Percentiles rank a stretch among this genome's conserved stretches.
Conservation (phyloP, 768 basidiomycete genomes). For the Floccularia luteovirens region DNA sequence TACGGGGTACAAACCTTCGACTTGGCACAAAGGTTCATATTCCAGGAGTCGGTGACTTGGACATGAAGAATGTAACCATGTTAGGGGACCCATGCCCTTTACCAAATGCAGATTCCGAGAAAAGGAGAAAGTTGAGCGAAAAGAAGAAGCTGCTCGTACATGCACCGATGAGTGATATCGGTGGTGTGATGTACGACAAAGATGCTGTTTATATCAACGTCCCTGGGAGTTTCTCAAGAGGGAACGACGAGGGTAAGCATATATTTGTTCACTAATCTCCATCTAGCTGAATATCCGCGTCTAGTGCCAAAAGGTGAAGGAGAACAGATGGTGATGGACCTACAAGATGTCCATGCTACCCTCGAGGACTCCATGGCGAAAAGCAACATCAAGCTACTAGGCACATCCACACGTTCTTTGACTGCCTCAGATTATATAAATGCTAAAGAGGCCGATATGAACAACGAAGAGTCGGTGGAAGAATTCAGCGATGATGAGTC, state of each 20-base stretch:
- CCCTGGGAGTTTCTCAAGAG: conserved; percentile 85
- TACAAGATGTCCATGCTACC: conserved; percentile 80
- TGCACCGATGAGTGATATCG: conserved; percentile 98
- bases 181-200: conserved; percentile 95
- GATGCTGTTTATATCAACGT: conserved; percentile 98
- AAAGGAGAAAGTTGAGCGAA: conserved; percentile 86
- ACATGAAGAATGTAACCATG: conserved; percentile 61
- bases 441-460: conserved; percentile 25
- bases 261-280: neutral
- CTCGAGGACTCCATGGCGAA: conserved; percentile 78
- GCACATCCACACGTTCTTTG: conserved; percentile 69
- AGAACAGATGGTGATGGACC: conserved; percentile 94
- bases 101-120: conserved; percentile 87
- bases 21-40: conserved; percentile 80
- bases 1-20: conserved; percentile 83
- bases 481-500: conserved; percentile 20
- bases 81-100: conserved; percentile 95
- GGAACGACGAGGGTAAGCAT: conserved; percentile 53
- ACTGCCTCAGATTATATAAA: conserved; percentile 32
- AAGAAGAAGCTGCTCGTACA: conserved; percentile 89
- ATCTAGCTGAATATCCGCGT: neutral
- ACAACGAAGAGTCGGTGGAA: conserved; percentile 22
- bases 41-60: conserved; percentile 89
- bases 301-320: conserved; percentile 85
- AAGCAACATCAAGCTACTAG: conserved; percentile 80